These are phyloP conservation scores for Chalaropsis thielavioides DNA, from an alignment of 2,329 filamentous ascomycete genomes.

Conservation along the genomic window DNA sequence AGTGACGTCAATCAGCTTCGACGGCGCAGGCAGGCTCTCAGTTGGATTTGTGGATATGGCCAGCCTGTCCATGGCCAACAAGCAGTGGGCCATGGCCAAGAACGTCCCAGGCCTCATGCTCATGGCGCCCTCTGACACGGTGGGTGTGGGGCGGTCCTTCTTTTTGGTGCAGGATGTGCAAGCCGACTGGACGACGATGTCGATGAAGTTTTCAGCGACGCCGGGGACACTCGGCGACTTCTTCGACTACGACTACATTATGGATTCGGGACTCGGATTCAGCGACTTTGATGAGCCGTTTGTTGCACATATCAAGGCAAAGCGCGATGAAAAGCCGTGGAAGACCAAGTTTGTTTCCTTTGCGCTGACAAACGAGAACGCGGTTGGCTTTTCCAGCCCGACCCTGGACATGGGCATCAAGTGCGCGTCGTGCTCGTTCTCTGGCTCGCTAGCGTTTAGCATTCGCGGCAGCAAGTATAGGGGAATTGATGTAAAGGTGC, in stretches of 20 bases:
- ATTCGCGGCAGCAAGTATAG: constrained; percentile 3
- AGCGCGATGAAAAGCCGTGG: not conserved
- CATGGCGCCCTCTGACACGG: not conserved
- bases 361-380: not conserved
- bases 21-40: not conserved
- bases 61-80: not conserved
- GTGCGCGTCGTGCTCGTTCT: not conserved
- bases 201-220: not conserved
- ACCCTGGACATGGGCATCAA: constrained; percentile 3
- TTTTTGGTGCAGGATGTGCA: not conserved
- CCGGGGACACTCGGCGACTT: not conserved
- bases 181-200: not conserved
- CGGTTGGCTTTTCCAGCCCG: not conserved
- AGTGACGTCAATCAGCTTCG: not conserved
- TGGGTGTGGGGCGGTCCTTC: not conserved
- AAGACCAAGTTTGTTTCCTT: constrained; percentile 6
- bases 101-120: not conserved
- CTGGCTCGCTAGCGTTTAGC: not conserved
- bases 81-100: constrained; percentile 1
- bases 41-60: not conserved
- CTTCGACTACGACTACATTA: constrained; percentile 5
- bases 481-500: not conserved
- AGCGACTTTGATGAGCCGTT: not conserved
- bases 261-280: constrained; percentile 2
- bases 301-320: not conserved